These are phyloP conservation scores for Leucosporidium yakuticum DNA, from an alignment of 768 basidiomycete species.

Conservation along the genomic window DNA sequence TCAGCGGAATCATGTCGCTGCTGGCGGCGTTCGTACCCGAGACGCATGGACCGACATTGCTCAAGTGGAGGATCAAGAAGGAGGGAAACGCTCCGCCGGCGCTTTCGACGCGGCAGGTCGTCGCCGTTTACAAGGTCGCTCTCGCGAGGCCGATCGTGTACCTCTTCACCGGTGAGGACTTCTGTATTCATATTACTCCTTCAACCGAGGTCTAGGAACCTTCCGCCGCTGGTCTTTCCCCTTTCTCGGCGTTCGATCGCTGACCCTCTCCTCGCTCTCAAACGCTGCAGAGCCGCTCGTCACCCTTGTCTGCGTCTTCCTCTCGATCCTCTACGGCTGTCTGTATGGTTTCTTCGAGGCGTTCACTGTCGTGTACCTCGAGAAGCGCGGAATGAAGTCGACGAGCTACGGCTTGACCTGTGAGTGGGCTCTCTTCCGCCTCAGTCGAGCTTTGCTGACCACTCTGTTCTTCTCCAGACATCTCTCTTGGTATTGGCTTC, in stretches of 20 bases:
- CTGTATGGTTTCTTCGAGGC: slow-evolving; percentile 33
- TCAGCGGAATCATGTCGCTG: slow-evolving; percentile 16
- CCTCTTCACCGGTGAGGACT: slow-evolving; percentile 18
- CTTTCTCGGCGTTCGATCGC: background rate
- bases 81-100: background rate
- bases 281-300: slow-evolving; percentile 27
- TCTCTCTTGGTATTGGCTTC: slow-evolving; percentile 32
- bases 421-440: background rate
- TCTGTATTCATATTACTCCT: too few relatives aligned
- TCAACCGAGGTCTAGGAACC: too few relatives aligned
- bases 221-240: too few relatives aligned
- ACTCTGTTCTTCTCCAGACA: slow-evolving; percentile 1
- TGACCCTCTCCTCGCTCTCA: background rate
- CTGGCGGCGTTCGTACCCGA: slow-evolving; percentile 26
- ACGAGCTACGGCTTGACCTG: background rate
- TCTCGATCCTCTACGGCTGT: slow-evolving; percentile 23
- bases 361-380: slow-evolving; percentile 27
- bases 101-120: background rate
- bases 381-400: slow-evolving; percentile 14
- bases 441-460: background rate
- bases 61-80: slow-evolving; percentile 2
- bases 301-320: slow-evolving; percentile 22
- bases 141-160: slow-evolving; percentile 24
- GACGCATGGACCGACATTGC: slow-evolving; percentile 27
- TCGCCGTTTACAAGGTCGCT: slow-evolving; percentile 11